A percentile compares a stretch with the other conserved stretches of the same genome.
These are phyloP conservation scores for Toxicodendron radicans DNA, from an alignment of 345 rosid species.

Conservation along the genomic window DNA sequence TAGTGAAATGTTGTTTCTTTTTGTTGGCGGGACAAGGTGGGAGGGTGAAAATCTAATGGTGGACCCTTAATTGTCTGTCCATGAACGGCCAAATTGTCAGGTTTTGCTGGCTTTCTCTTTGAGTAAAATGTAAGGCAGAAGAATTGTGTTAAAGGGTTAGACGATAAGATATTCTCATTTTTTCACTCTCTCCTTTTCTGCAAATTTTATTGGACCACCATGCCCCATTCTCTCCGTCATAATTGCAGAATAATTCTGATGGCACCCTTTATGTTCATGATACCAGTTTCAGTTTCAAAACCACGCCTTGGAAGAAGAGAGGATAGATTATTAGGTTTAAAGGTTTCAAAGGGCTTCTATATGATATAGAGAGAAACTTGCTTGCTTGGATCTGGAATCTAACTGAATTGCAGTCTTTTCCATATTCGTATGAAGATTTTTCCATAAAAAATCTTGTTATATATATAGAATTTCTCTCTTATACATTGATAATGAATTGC, in stretches of 20 bases:
- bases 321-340: too few species aligned
- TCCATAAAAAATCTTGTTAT: too few species aligned
- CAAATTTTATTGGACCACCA: background rate
- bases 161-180: background rate
- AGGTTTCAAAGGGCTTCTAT: too few species aligned
- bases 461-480: too few species aligned
- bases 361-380: too few species aligned
- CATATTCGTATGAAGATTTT: too few species aligned
- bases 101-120: background rate
- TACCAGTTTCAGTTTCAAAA: too few species aligned
- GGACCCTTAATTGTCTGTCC: background rate
- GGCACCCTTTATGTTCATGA: background rate
- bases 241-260: background rate
- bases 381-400: too few species aligned
- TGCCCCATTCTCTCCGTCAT: background rate
- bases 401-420: too few species aligned
- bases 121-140: background rate
- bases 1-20: background rate
- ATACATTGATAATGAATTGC: too few species aligned
- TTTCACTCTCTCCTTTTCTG: background rate
- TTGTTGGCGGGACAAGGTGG: background rate
- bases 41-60: background rate
- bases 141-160: background rate
- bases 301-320: too few species aligned
- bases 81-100: background rate